A percentile compares a stretch with the other conserved stretches of the same genome.
phyloP scores from a whole-genome alignment of 495 filamentous ascomycete genomes.

The Hamigera avellanea region DNA sequence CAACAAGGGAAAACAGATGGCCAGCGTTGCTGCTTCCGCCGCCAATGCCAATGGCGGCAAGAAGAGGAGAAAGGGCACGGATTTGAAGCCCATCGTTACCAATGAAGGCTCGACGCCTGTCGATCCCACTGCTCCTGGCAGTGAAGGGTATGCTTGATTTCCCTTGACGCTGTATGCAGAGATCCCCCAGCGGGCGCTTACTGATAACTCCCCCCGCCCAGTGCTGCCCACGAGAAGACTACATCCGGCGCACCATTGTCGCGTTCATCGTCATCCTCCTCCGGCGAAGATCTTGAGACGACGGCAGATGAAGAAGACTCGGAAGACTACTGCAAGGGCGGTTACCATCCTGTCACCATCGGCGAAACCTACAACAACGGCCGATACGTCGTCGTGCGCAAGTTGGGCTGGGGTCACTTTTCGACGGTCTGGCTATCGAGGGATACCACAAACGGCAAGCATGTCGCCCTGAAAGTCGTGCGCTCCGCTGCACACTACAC shows the following conservation, averaged over 20 bases:
- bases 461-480: constrained; percentile 96
- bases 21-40: constrained; percentile 43
- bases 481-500: constrained; percentile 96
- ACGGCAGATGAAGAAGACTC: constrained; percentile 98
- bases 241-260: constrained; percentile 39
- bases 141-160: constrained; percentile 38
- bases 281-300: constrained; percentile 76
- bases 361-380: constrained; percentile 97
- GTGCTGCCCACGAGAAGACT: constrained; percentile 28
- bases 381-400: constrained; percentile 90
- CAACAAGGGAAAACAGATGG: constrained; percentile 71
- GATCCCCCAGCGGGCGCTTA: too few species aligned
- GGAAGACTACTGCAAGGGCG: constrained; percentile 98
- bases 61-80: constrained; percentile 78
- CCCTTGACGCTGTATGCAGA: too few species aligned
- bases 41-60: constrained; percentile 58
- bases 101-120: constrained; percentile 46
- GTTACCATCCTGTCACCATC: constrained; percentile 87
- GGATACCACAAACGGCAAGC: constrained; percentile 83
- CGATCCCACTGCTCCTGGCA: constrained; percentile 29
- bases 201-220: background rate
- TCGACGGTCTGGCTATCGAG: constrained; percentile 95
- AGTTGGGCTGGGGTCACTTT: constrained; percentile 98
- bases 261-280: constrained; percentile 72
- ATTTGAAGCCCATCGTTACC: constrained; percentile 83